Base-by-base conservation (phyloP, 345 rosid genomes). In the Populus pruinosa region DNA sequence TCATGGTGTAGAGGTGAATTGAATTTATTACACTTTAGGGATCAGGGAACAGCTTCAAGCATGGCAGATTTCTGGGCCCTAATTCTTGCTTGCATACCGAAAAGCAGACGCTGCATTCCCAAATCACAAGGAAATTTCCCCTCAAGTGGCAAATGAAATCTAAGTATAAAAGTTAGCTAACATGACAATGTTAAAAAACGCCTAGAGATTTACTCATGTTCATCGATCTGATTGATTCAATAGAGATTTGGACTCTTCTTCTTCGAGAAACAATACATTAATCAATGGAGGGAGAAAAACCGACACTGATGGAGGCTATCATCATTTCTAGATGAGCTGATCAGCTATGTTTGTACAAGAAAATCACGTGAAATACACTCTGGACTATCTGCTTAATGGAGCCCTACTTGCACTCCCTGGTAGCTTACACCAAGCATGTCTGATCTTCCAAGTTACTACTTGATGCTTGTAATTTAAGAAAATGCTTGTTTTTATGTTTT, bases 321-420 rank as follows among this genome's bases (percentile, higher is more conserved):
- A 59, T 77, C 76, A 13, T 44, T 75, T 71, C 77, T 71, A 14
- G 82, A 80, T 77, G 70, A 73, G 80, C 78, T 23, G 59, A 72
- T 53, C 49, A 36, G 38, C 77, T 49, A 14, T 47, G 13, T 29
- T 18, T 33, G 74, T 56, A 59, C 76, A 67, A 72, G 36, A 71
- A 69, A 81, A 73, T 76, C 87, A 84, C 87, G 87, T 84, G 86
- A 77, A 70, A 13, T 62, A 13, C 69, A 66, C 61, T 71, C 14
- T 69, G 56, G 83, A 67, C 74, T 23, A 70, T 72, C 81, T 70
- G 5, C 68, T 61, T 44, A 10, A 8, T 77, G 85, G 85, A 33
- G 64, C 78, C 85, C 78, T 71, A 55, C 73, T 23, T 78, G 86
- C 75, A 73, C 74, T 21, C 75, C 16, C 69, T 56, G 49, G 35